phyloP scores from a whole-genome alignment of 2,329 filamentous ascomycete species.

The Penicillium sp. region DNA sequence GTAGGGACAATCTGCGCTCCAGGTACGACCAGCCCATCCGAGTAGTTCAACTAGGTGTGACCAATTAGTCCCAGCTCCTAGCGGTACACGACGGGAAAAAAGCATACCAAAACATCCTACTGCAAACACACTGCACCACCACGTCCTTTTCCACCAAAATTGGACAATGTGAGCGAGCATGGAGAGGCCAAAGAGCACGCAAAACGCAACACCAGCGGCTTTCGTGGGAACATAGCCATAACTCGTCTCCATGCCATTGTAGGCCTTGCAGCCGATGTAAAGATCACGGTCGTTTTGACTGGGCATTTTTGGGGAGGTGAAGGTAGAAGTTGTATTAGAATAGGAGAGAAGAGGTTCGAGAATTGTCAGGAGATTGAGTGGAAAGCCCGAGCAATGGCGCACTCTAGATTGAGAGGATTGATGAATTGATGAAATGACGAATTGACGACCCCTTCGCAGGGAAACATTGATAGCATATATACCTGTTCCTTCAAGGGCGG shows the following conservation, averaged over 20 bases:
- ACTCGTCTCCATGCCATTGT: conserved; percentile 24
- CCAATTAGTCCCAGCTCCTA: background rate
- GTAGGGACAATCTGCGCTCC: conserved; percentile 53
- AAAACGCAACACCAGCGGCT: conserved; percentile 37
- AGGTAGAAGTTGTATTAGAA: background rate
- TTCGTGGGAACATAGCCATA: conserved; percentile 40
- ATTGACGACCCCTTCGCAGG: background rate
- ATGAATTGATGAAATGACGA: background rate
- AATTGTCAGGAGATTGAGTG: background rate
- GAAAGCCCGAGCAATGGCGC: background rate
- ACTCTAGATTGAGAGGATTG: background rate
- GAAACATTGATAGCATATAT: background rate
- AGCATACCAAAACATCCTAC: conserved; percentile 40
- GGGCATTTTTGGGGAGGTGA: conserved; percentile 4
- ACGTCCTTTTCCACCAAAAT: conserved; percentile 38
- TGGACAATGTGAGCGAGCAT: conserved; percentile 38
- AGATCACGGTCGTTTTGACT: conserved; percentile 8
- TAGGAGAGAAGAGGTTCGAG: background rate
- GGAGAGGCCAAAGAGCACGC: conserved; percentile 37
- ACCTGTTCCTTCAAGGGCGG: background rate
- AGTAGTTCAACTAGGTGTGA: conserved; percentile 1
- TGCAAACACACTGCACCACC: conserved; percentile 41
- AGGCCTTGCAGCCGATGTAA: conserved; percentile 27
- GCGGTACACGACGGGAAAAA: background rate
- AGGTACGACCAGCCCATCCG: conserved; percentile 53